These are phyloP conservation scores for Starmerella apis DNA, from an alignment of 805 yeast species.

Conservation along the genomic window DNA sequence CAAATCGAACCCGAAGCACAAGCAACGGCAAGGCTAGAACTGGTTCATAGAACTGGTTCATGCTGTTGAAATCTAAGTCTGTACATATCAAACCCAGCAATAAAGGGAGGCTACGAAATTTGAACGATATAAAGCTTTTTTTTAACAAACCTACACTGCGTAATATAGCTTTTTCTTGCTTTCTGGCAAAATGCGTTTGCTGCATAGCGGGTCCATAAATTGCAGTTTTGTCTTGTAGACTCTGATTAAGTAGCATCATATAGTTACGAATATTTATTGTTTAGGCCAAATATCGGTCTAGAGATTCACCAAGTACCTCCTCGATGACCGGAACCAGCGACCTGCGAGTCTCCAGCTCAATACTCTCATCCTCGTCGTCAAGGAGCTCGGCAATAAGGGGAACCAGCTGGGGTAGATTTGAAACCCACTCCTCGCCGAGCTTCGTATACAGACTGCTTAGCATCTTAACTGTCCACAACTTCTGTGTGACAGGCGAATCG, in stretches of 20 bases:
- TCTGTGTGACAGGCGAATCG: conserved; percentile 50
- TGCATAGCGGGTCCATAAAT: no score
- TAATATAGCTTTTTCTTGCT: no score
- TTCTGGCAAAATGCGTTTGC: no score
- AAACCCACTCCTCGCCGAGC: conserved; percentile 91
- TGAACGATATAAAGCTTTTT: background rate
- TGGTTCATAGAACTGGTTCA: background rate
- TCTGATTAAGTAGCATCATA: no score
- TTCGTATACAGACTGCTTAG: conserved; percentile 75
- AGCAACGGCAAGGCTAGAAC: conserved; percentile 64
- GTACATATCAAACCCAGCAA: background rate
- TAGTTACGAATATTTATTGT: no score
- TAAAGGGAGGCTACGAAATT: background rate
- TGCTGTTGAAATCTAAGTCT: background rate
- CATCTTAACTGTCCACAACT: conserved; percentile 69
- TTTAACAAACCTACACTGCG: no score
- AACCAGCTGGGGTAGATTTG: conserved; percentile 82
- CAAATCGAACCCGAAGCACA: conserved; percentile 85
- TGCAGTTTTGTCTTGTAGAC: no score
- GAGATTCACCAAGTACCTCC: conserved; percentile 85
- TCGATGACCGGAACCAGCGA: conserved; percentile 88
- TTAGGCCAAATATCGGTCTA: conserved; percentile 44
- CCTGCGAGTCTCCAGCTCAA: conserved; percentile 80
- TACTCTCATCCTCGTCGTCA: conserved; percentile 91
- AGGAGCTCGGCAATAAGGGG: conserved; percentile 91